phyloP scores from a whole-genome alignment of 345 rosid species.

The Turnera subulata region DNA sequence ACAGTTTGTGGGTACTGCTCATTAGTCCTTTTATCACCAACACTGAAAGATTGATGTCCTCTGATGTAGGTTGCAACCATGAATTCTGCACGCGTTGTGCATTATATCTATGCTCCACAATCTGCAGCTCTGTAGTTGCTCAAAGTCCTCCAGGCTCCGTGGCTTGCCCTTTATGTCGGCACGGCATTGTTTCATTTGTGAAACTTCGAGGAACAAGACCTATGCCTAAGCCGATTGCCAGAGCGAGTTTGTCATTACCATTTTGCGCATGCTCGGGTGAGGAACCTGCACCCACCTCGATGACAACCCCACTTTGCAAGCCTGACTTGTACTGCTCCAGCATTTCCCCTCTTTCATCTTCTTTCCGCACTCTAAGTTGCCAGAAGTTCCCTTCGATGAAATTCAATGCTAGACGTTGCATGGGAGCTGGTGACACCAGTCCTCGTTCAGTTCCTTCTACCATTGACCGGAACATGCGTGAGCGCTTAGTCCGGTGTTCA shows the following conservation, averaged over 20 bases:
- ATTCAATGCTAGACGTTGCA: constrained; percentile 58
- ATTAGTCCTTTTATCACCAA: too few species aligned
- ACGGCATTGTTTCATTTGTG: constrained; percentile 72
- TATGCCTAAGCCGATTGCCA: constrained; percentile 35
- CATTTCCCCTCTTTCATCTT: constrained; percentile 57
- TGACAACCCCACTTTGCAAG: constrained; percentile 63
- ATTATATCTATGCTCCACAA: constrained; percentile 76
- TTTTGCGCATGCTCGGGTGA: constrained; percentile 75
- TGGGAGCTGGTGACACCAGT: constrained; percentile 54
- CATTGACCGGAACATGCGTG: constrained; percentile 25
- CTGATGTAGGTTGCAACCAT: constrained; percentile 74
- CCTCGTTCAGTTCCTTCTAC: constrained; percentile 43
- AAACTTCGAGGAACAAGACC: constrained; percentile 54
- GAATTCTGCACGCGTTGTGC: constrained; percentile 89
- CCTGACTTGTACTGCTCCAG: constrained; percentile 48
- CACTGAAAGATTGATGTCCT: too few species aligned
- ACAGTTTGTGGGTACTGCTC: too few species aligned
- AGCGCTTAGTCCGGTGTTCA: constrained; percentile 43
- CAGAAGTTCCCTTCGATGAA: constrained; percentile 59
- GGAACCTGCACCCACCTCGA: constrained; percentile 45
- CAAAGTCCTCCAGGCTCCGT: constrained; percentile 66
- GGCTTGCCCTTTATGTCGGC: constrained; percentile 88
- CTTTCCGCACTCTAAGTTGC: constrained; percentile 70
- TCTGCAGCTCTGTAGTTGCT: constrained; percentile 38
- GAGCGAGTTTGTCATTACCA: constrained; percentile 71